phyloP scores from a whole-genome alignment of 2,329 filamentous ascomycete species.

The Tolypocladium inflatum region DNA sequence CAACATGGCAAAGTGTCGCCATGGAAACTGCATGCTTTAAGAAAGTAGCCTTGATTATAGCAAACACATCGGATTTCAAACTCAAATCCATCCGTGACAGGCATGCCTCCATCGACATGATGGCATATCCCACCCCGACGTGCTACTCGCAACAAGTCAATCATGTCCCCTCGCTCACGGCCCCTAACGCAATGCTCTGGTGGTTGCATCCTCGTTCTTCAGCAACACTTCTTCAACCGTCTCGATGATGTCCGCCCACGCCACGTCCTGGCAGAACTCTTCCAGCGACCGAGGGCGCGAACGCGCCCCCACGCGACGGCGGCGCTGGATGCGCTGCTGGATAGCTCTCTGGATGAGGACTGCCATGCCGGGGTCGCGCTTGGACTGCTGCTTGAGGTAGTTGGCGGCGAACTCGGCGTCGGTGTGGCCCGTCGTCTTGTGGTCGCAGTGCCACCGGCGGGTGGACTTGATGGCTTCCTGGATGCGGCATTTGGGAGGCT shows the following conservation, averaged over 20 bases:
- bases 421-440: constrained; percentile 20
- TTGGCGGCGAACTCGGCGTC: constrained; percentile 19
- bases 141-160: not conserved
- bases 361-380: constrained; percentile 23
- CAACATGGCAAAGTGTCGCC: not conserved
- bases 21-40: not conserved
- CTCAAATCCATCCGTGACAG: not conserved
- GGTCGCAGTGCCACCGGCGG: constrained; percentile 27
- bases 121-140: not conserved
- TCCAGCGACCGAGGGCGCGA: constrained; percentile 16
- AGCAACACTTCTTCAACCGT: constrained; percentile 21
- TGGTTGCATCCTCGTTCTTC: constrained; percentile 10
- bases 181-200: constrained; percentile 9
- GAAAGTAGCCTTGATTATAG: not conserved
- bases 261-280: constrained; percentile 21
- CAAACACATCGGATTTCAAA: not conserved
- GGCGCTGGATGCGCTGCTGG: constrained; percentile 12
- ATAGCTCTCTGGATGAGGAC: constrained; percentile 22
- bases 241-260: constrained; percentile 24
- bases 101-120: not conserved
- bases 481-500: constrained; percentile 16
- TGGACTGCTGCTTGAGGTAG: constrained; percentile 26
- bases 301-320: constrained; percentile 1
- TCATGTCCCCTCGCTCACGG: not conserved
- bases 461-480: constrained; percentile 25